Evolutionary conservation across 352 stramenopile genomes (phyloP), one percentile per base, ranked within the genome.

Genomic region (Pythium grandisporangium): DNA sequence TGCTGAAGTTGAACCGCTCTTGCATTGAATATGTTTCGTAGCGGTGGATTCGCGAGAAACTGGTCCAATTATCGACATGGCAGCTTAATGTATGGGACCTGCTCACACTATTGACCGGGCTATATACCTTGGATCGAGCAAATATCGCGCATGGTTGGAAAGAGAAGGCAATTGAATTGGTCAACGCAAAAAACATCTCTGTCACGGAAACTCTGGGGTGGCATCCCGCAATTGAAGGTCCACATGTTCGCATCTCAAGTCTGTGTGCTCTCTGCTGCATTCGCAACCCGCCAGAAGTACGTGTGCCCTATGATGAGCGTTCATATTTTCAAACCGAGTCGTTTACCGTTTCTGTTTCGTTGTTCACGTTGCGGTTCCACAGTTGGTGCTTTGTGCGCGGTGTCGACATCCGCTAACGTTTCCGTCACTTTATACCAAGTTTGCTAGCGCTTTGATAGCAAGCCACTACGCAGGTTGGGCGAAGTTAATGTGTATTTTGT

Each of bases 41-140:
- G 65, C 71, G 77, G 29, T 90, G 77, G 77, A 67, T 90, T 26
- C 68, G 71, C 13, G 77, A 90, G 41, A 90, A 87, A 39, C 71
- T 90, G 0, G 42, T 48, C 0, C 48, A 57, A 20, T 42, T 63
- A 22, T 42, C 46, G 7, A 78, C 66, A 25, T 76, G 54, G 53
- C 55, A 64, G 32, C 36, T 86, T 14, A 82, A 64, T 13, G 71
- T 90, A 17, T 71, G 75, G 2, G 77, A 86, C 38, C 56, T 87
- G 22, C 87, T 90, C 42, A 90, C 77, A 3, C 44, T 86, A 5
- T 67, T 90, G 63, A 75, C 87, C 32, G 77, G 77, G 17, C 48
- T 90, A 5, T 85, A 84, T 56, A 79, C 74, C 43, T 57, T 90
- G 21, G 75, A 90, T 45, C 54, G 66, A 33, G 65, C 72, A 2